These are phyloP conservation scores for Lactarius deliciosus DNA, from an alignment of 768 basidiomycete species.

Conservation along the genomic window DNA sequence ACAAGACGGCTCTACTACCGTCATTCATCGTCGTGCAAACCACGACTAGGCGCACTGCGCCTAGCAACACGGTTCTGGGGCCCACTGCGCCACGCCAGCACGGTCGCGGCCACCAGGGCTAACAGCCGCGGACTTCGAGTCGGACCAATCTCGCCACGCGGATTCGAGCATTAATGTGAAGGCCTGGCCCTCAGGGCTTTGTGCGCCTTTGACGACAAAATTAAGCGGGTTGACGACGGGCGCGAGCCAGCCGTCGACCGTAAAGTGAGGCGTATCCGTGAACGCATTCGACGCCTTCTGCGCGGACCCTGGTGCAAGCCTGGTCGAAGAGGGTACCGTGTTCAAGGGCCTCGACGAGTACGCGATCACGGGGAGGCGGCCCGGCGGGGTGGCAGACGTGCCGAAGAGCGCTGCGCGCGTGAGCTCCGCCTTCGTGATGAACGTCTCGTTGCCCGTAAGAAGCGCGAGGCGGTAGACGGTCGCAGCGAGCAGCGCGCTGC, in stretches of 20 bases:
- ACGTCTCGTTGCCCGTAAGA: conserved; percentile 46
- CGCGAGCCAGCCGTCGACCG: conserved; percentile 60
- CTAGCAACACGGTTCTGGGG: not conserved
- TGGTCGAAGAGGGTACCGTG: conserved; percentile 5
- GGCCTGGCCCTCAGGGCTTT: conserved; percentile 76
- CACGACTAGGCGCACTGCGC: not conserved
- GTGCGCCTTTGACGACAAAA: conserved; percentile 45
- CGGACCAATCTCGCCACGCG: conserved; percentile 71
- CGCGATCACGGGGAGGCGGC: conserved; percentile 5
- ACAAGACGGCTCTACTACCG: not conserved
- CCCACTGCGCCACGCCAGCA: too few relatives aligned
- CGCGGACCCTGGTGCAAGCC: not conserved
- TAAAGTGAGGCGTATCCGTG: conserved; percentile 43
- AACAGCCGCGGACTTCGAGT: conserved; percentile 33
- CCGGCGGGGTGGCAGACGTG: conserved; percentile 15
- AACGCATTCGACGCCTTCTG: not conserved
- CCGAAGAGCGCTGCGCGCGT: conserved; percentile 44
- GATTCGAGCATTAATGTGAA: conserved; percentile 76
- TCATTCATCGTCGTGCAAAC: not conserved
- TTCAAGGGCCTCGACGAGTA: conserved; percentile 13
- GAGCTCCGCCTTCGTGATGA: conserved; percentile 58
- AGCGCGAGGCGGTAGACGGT: conserved; percentile 74
- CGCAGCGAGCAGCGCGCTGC: conserved; percentile 71
- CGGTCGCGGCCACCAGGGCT: too few relatives aligned
- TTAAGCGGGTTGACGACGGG: conserved; percentile 75